Evolutionary conservation across 164 flowering plant species (phyloP), one percentile per base, ranked within the genome.

Genomic region (Liquidambar formosana): DNA sequence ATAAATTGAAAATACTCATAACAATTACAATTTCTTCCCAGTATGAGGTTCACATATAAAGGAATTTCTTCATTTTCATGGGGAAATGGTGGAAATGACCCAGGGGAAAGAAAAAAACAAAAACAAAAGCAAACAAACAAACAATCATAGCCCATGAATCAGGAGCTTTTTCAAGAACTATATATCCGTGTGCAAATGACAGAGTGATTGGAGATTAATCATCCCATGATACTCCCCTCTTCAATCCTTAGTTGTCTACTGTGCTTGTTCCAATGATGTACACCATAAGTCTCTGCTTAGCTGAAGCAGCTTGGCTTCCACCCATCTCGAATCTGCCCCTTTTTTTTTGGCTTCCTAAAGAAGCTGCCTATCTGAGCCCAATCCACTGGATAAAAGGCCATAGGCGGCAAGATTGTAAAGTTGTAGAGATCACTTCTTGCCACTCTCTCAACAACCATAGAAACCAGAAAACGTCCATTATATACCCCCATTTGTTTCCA

Each of bases 401-500:
- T 67, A 0, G 89, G 89, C 0, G 93, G 86, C 84, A 95, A 56
- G 14, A 95, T 71, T 0, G 84, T 84, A 57, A 89, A 77, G 68
- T 83, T 74, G 41, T 48, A 80, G 0, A 5, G 41, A 2, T 33
- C 4, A 33, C 53, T 71, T 6, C 59, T 49, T 10, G 59, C 58
- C 10, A 80, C 71, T 44, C 76, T 81, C 18, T 67, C 46, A 2
- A 80, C 88, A 23, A 91, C 97, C 57, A 97, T 86, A 0, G 97
- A 85, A 28, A 92, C 94, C 78, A 91, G 46, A 61, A 89, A 91
- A 0, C 97, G 99, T 0, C 99, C 97, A 62, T 94, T 94, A 23
- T n/a, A n/a, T 89, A 83, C 1, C 99, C 99, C 99, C 97, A 92
- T 69, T 66, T 86, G 65, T 75, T 91, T 45, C 97, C 95, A 70